Base-by-base conservation (phyloP, 2,329 filamentous ascomycete species). In the Pseudonectria buxi region DNA sequence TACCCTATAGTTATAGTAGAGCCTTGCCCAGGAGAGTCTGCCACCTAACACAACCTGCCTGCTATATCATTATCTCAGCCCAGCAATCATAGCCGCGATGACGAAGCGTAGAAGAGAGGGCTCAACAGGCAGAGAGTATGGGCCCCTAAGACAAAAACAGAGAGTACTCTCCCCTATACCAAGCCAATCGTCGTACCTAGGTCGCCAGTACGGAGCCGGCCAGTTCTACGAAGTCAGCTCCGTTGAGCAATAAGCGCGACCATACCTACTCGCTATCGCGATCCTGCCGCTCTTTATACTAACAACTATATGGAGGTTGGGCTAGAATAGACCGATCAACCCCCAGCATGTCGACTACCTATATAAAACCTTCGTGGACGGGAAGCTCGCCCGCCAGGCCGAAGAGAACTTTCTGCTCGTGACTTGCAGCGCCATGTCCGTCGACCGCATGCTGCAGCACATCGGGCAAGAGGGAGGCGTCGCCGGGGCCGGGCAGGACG, bases 331-430 rank as follows among this genome's bases (percentile, higher is more conserved):
- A 4, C 18, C 15, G 7, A 4, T 41, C 1, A 24, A 32, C 13
- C 25, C n/a, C 7, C 27, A 14, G 13, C 38, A 41, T 35, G 30
- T 41, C 2, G 5, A 12, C 2, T 32, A 34, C 6, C 24, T 41
- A 2, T 28, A 35, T 14, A 7, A 7, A 6, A 10, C 11, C 5
- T 42, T 42, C 13, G 9, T 22, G n/a, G 26, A 39, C 6, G 36
- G 36, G n/a, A n/a, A 9, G 3, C 13, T 42, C 3, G 14, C 14
- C 7, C 36, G 39, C 6, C 22, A 33, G 10, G 28, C 30, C 3
- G 18, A 30, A 13, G 33, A 39, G n/a, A 35, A 39, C 11, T 29
- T 16, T 14, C 33, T 42, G 1, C n/a, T 42, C 1, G 39, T 39
- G 1, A 18, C 14, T 18, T 39, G 39, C 18, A 42, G 33, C 24